A percentile compares a stretch with the other conserved stretches of the same genome.
phyloP scores from a whole-genome alignment of 2,329 filamentous ascomycete species.

The Exophiala dermatitidis region DNA sequence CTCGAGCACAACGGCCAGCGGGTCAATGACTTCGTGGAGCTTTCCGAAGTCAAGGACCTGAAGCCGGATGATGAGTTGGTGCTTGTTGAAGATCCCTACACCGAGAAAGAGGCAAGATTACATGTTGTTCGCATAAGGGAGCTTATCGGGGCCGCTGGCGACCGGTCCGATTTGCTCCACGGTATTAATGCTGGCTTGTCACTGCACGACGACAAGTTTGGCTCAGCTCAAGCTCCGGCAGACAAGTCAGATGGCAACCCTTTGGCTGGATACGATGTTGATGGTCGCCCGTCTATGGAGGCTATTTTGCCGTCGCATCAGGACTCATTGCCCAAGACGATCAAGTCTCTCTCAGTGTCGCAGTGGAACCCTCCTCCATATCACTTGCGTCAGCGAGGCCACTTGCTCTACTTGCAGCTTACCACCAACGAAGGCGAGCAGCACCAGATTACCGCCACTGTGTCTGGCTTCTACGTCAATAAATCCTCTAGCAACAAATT shows the following conservation, averaged over 20 bases:
- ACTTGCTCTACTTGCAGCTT: conserved; percentile 81
- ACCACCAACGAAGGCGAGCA: conserved; percentile 94
- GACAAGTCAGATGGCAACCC: conserved; percentile 41
- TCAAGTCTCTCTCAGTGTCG: conserved; percentile 82
- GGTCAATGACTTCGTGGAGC: conserved; percentile 90
- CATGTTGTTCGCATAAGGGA: conserved; percentile 87
- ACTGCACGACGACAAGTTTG: conserved; percentile 69
- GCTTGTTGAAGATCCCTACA: conserved; percentile 91
- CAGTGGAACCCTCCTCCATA: conserved; percentile 96
- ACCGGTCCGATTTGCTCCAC: conserved; percentile 78
- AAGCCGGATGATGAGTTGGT: conserved; percentile 68
- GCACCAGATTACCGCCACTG: conserved; percentile 84
- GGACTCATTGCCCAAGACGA: conserved; percentile 71
- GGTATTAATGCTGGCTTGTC: conserved; percentile 80
- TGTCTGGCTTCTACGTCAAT: conserved; percentile 95
- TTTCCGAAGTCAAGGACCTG: conserved; percentile 80
- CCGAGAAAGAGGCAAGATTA: conserved; percentile 94
- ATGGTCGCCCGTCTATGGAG: conserved; percentile 58
- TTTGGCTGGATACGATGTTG: conserved; percentile 69
- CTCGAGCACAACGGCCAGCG: conserved; percentile 81
- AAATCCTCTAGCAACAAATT: conserved; percentile 94
- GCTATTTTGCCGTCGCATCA: conserved; percentile 63
- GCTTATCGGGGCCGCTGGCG: conserved; percentile 82
- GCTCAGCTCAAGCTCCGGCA: conserved; percentile 36
- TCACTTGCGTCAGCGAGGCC: conserved; percentile 81